A percentile compares a stretch with the other conserved stretches of the same genome.
Conservation (phyloP, 805 yeast genomes). For the Barnettozyma sucrosica region DNA sequence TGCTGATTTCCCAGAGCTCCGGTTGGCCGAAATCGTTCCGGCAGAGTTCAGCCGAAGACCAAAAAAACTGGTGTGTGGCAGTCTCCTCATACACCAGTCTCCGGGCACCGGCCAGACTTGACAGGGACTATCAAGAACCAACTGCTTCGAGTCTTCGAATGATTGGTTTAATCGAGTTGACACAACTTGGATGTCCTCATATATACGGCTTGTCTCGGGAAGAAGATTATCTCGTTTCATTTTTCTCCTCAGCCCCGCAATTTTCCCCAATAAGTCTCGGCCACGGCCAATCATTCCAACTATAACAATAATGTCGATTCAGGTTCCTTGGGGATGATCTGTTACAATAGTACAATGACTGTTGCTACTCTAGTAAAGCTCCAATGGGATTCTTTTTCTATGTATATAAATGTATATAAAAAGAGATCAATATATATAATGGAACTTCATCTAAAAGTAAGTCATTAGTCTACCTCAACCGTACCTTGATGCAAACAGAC, state of each 20-base stretch:
- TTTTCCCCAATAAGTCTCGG: neutral
- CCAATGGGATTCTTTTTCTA: no score
- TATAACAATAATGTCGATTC: neutral
- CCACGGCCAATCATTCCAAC: neutral
- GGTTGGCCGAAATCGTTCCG: neutral
- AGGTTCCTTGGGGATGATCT: no score
- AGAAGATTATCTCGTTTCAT: neutral
- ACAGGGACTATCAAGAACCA: neutral
- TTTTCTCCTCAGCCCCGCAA: neutral
- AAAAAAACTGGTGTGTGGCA: neutral
- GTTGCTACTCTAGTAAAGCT: neutral
- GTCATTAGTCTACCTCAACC: neutral
- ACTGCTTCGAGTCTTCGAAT: neutral
- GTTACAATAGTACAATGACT: no score
- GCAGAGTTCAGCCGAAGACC: neutral
- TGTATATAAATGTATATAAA: no score
- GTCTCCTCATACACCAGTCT: neutral
- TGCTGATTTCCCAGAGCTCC: neutral
- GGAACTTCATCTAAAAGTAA: neutral
- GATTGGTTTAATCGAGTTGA: no score
- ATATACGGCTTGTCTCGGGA: neutral
- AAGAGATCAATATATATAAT: no score
- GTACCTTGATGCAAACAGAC: constrained; percentile 6
- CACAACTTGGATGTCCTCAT: no score
- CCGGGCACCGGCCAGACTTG: neutral